These are phyloP conservation scores for Fraxinus greggii DNA, from an alignment of 305 asterid species.

Conservation along the genomic window DNA sequence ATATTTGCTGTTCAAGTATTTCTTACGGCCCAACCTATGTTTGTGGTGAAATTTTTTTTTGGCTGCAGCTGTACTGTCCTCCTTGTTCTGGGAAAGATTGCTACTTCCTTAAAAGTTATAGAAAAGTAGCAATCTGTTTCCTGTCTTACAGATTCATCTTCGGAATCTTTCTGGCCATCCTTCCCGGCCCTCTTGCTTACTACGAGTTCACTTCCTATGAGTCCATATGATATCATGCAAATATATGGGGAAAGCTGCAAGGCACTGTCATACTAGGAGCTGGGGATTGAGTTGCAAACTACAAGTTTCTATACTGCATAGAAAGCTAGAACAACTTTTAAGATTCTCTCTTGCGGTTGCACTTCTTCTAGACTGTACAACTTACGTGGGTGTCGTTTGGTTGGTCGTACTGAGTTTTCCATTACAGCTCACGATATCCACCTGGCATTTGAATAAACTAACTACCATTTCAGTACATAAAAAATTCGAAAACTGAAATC, in stretches of 20 bases:
- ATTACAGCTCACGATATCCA: background rate
- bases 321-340: background rate
- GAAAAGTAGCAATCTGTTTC: background rate
- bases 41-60: background rate
- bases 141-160: background rate
- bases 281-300: background rate
- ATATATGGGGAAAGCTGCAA: background rate
- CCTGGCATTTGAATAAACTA: background rate
- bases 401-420: background rate
- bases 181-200: background rate
- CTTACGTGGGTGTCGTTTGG: background rate
- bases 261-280: background rate
- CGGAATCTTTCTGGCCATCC: background rate
- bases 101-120: background rate
- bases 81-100: constrained; percentile 5
- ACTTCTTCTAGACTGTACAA: background rate
- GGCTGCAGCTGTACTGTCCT: background rate
- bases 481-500: background rate
- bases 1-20: background rate
- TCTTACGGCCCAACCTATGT: background rate
- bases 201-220: background rate
- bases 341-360: background rate
- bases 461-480: background rate
- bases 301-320: background rate
- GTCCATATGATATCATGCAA: background rate